Evolutionary conservation across 495 filamentous ascomycete genomes (phyloP).

Genomic region (Xylaria venustula): DNA sequence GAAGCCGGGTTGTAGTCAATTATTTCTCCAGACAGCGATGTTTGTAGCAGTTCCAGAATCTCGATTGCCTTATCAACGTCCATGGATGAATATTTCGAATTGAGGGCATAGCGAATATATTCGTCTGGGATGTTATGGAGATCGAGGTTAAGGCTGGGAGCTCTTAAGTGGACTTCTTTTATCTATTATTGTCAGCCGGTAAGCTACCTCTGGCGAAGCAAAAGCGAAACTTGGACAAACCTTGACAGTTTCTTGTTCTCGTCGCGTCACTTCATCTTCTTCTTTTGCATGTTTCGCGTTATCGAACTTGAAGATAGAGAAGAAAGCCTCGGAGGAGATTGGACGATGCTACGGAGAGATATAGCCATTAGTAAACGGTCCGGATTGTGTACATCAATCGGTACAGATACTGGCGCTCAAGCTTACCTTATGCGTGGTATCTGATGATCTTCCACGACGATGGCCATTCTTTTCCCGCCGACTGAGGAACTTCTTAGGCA

Average conservation of each 20-base stretch:
- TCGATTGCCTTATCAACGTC: conserved; percentile 74
- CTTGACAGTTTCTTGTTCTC: conserved; percentile 41
- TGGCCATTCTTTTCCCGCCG: conserved; percentile 65
- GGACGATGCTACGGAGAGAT: conserved; percentile 34
- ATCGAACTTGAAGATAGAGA: conserved; percentile 57
- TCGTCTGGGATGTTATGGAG: conserved; percentile 55
- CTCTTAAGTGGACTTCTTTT: conserved; percentile 50
- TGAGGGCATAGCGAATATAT: conserved; percentile 71
- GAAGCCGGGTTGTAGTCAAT: conserved; percentile 65
- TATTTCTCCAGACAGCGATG: conserved; percentile 79
- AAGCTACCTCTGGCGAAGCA: not conserved
- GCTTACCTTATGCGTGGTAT: conserved; percentile 49
- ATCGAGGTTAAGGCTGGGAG: conserved; percentile 48
- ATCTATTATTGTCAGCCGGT: conserved; percentile 41
- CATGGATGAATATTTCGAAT: conserved; percentile 60
- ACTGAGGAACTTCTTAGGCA: conserved; percentile 61
- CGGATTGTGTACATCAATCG: conserved; percentile 7
- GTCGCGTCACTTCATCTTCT: conserved; percentile 53
- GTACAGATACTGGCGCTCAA: conserved; percentile 12
- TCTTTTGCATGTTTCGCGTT: conserved; percentile 50
- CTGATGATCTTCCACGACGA: conserved; percentile 48
- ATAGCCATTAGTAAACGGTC: conserved; percentile 23
- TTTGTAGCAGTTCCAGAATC: conserved; percentile 70
- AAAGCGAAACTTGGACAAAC: conserved; percentile 11
- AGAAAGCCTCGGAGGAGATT: conserved; percentile 41